Evolutionary conservation across 495 filamentous ascomycete genomes (phyloP), one percentile per base, ranked within the genome.

Genomic region (Poronia punctata): DNA sequence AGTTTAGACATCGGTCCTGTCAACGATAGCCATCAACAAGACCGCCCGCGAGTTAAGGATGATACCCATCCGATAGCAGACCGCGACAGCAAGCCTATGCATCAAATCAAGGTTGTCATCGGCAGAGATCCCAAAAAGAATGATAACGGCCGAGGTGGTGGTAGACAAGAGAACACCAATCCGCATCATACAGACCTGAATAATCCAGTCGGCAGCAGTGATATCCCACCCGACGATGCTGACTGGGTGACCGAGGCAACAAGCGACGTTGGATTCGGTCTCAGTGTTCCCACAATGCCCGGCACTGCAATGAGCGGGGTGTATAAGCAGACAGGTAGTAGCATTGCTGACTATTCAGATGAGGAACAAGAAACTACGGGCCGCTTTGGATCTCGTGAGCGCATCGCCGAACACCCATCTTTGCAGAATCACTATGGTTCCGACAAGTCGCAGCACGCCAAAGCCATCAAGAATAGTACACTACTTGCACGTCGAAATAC

Each of bases 311-410:
- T 11, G 17, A 21, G n/a, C 27, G 11, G n/a, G 22, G 36, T 33
- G 7, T 38, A 52, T 23, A 57, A 62, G 40, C 17, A 24, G 8
- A 53, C 62, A 3, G 62, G 64, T n/a, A 63, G 60, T 43, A 66
- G 64, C 27, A 49, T 67, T 23, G 65, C 64, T 0, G 50, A 62
- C 31, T 60, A 45, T 24, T 67, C 62, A 0, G 61, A 68, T 16
- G 41, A 48, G 7, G 49, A 43, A 17, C 37, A 52, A 18, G 7
- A 4, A 23, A 16, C 5, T 29, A 31, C 15, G 39, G 52, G 21
- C 31, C 12, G 3, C 1, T 53, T 51, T 26, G 25, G 40, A 15
- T 61, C 54, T 2, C 45, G 37, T 1, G 52, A 57, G 5, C 50
- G 40, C 4, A 55, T 65, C n/a, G 6, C 65, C 3, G 50, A 53